Base-by-base conservation (phyloP, 75 land plant species). In the Sequoiadendron giganteum region DNA sequence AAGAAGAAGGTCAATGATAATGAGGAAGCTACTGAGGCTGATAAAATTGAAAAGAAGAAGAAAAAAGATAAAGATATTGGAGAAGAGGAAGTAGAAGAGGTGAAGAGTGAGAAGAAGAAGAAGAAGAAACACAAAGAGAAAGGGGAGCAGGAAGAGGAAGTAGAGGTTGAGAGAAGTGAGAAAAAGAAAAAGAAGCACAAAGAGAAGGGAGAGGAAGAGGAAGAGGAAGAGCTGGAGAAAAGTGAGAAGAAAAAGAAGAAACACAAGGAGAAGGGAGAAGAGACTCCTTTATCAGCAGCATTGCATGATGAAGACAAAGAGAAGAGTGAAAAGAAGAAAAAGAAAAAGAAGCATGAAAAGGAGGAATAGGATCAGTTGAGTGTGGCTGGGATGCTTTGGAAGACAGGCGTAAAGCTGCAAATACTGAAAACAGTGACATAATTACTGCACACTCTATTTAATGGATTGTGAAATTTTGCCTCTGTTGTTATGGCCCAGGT, bases 161-260 rank as follows among this genome's bases (percentile, higher is more conserved):
- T 18, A 83, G 89, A 88, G 45, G 68, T 55, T 32, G 85, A 36
- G 65, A 86, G 55, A 43, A 90, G 56, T 68, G 88, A 16, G 10
- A 87, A 92, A 90, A 92, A 90, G 87, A 90, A 92, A 61, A 88
- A 91, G 83, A 93, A 90, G 28, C 81, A 84, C 55, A 89, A 52
- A 85, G 54, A 13, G 65, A 19, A 0, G 16, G 61, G 85, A 3
- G 92, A 90, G 21, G 85, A 52, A 39, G 83, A 88, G 65, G 87
- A 79, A 3, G 92, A 91, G 21, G 85, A 52, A 39, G 83, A 88
- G 65, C 85, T 87, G 88, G 88, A 90, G 81, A 93, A 91, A 72
- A 88, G 90, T 45, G 92, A 92, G 89, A 94, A 94, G 84, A 78
- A 89, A 39, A 90, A 92, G 86, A 90, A 92, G 86, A 88, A 90